phyloP scores from a whole-genome alignment of 495 filamentous ascomycete species.

The Pyronema omphalodes region DNA sequence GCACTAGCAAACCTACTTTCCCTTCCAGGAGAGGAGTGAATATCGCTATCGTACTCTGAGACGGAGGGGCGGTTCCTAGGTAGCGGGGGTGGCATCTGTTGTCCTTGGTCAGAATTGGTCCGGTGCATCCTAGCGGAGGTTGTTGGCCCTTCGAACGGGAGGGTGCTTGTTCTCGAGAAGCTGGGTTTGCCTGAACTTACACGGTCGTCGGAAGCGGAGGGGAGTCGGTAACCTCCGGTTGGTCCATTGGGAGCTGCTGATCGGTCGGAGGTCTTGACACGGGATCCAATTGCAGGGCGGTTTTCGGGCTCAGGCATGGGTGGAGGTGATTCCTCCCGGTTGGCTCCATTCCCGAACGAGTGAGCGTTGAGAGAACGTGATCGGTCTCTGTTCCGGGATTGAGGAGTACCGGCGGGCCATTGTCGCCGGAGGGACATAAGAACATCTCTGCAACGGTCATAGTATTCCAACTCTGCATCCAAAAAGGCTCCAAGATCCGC shows the following conservation, averaged over 20 bases:
- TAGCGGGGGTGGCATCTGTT: slow-evolving; percentile 16
- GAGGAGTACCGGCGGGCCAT: slow-evolving; percentile 35
- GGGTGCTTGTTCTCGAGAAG: slow-evolving; percentile 19
- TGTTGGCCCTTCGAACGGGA: slow-evolving; percentile 13
- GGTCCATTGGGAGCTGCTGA: slow-evolving; percentile 9
- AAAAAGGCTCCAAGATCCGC: slow-evolving; percentile 64
- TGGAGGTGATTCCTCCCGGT: slow-evolving; percentile 38
- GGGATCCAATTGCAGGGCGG: slow-evolving; percentile 19
- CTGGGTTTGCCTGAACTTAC: slow-evolving; percentile 10
- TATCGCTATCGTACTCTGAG: slow-evolving; percentile 3
- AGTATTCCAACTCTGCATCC: slow-evolving; percentile 78
- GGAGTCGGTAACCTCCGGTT: slow-evolving; percentile 15
- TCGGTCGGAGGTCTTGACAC: slow-evolving; percentile 12
- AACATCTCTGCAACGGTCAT: slow-evolving; percentile 72
- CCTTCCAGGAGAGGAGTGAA: slow-evolving; percentile 14
- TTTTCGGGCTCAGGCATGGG: slow-evolving; percentile 25
- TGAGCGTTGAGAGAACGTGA: slow-evolving; percentile 45
- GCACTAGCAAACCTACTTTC: slow-evolving; percentile 9
- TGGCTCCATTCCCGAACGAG: slow-evolving; percentile 39
- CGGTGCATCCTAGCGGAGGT: slow-evolving; percentile 16
- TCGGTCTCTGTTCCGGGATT: slow-evolving; percentile 25
- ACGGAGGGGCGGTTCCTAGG: slow-evolving; percentile 7
- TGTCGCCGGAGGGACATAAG: slow-evolving; percentile 47
- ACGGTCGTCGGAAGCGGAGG: slow-evolving; percentile 15
- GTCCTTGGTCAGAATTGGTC: slow-evolving; percentile 16